These are phyloP conservation scores for Thraustochytrium striatum DNA, from an alignment of 352 stramenopile genomes.

Conservation along the genomic window DNA sequence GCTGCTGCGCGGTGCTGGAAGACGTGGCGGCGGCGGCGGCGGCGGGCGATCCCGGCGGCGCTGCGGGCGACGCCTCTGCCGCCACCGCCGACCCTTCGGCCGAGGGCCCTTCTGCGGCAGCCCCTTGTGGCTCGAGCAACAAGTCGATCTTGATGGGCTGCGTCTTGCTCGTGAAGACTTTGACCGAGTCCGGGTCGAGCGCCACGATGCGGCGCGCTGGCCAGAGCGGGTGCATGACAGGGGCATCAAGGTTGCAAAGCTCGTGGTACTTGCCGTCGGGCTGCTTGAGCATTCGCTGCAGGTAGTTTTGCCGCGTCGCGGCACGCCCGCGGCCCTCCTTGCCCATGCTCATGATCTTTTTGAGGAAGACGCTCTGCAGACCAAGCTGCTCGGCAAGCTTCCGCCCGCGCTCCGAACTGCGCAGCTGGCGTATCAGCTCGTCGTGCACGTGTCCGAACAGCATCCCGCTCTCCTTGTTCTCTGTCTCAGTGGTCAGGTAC, in stretches of 20 bases:
- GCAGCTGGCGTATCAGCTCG: conserved; percentile 5
- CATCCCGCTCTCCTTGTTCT: not conserved
- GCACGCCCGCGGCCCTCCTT: conserved; percentile 23
- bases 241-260: not conserved
- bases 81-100: not conserved
- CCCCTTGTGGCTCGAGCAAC: not conserved
- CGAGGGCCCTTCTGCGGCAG: too few relatives aligned
- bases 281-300: conserved; percentile 15
- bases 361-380: not conserved
- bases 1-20: not conserved
- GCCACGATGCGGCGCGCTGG: not conserved
- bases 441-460: conserved; percentile 16
- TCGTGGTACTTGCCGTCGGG: not conserved
- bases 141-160: conserved; percentile 37
- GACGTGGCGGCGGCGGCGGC: not conserved
- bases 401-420: not conserved
- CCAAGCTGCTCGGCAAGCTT: not conserved
- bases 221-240: conserved; percentile 35
- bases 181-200: conserved; percentile 18
- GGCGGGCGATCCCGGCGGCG: not conserved
- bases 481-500: conserved; percentile 22
- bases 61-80: not conserved
- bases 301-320: conserved; percentile 34
- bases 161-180: conserved; percentile 47
- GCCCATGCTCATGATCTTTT: conserved; percentile 12